A percentile compares a stretch with the other conserved stretches of the same genome.
Evolutionary conservation across 1,139 yeast species (phyloP).

Genomic region (Casaregolazyma suthepensis): DNA sequence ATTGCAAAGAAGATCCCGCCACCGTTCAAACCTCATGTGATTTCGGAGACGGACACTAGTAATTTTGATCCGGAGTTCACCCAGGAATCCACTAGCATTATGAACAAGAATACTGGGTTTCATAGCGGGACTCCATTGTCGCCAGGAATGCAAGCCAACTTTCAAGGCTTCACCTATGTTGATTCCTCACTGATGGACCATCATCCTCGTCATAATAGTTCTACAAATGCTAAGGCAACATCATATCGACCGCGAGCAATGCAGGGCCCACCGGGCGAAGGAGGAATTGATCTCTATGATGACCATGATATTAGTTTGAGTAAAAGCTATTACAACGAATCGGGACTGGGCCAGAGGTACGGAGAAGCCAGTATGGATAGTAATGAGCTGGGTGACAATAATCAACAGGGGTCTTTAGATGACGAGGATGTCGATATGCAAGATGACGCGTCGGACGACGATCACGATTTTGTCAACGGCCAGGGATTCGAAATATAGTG

Average conservation of each 20-base stretch:
- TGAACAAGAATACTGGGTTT: conserved; percentile 61
- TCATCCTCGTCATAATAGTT: conserved; percentile 42
- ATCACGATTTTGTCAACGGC: conserved; percentile 83
- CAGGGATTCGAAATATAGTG: conserved; percentile 67
- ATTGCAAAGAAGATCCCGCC: conserved; percentile 86
- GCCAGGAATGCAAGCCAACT: conserved; percentile 92
- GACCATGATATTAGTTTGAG: conserved; percentile 33
- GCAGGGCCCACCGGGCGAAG: conserved; percentile 22
- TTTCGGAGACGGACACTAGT: conserved; percentile 88
- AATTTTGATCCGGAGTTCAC: conserved; percentile 98
- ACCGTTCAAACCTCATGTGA: conserved; percentile 90
- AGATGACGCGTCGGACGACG: conserved; percentile 49
- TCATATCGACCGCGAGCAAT: conserved; percentile 11
- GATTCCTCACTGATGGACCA: conserved; percentile 93
- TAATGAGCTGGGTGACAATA: conserved; percentile 34
- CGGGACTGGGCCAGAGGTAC: conserved; percentile 16
- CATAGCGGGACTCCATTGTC: conserved; percentile 71
- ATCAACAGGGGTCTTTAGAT: conserved; percentile 56
- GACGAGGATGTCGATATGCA: conserved; percentile 72
- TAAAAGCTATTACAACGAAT: conserved; percentile 27
- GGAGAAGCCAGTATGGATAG: conserved; percentile 11
- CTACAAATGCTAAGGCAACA: conserved; percentile 1
- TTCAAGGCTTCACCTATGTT: conserved; percentile 92
- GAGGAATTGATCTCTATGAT: conserved; percentile 34
- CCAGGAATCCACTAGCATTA: conserved; percentile 75